phyloP scores from a whole-genome alignment of 495 filamentous ascomycete species.

The Lophium mytilinum region DNA sequence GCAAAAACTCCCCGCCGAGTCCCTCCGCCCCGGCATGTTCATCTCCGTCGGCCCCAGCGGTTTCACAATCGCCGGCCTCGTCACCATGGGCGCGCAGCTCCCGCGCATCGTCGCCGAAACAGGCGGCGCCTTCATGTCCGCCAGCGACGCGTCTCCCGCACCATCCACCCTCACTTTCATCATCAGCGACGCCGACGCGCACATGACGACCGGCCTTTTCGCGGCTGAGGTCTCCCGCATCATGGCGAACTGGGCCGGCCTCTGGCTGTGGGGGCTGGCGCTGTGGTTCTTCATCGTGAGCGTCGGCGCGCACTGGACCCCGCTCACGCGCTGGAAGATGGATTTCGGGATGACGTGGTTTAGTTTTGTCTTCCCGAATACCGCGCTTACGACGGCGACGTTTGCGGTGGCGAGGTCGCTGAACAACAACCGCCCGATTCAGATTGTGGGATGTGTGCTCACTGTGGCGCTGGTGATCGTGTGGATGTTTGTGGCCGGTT shows the following conservation, averaged over 20 bases:
- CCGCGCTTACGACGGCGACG: constrained; percentile 64
- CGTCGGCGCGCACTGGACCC: constrained; percentile 67
- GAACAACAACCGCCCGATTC: constrained; percentile 35
- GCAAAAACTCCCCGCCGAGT: constrained; percentile 74
- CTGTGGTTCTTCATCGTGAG: constrained; percentile 81
- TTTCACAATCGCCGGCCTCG: constrained; percentile 67
- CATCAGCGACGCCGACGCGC: no score
- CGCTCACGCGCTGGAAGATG: constrained; percentile 51
- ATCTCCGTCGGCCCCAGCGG: constrained; percentile 72
- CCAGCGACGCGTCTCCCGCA: constrained; percentile 20
- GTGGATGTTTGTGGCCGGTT: constrained; percentile 60
- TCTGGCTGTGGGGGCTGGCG: constrained; percentile 83
- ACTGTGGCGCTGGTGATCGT: constrained; percentile 53
- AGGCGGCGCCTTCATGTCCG: constrained; percentile 44
- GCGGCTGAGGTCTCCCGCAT: constrained; percentile 49
- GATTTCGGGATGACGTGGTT: constrained; percentile 84
- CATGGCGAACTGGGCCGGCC: constrained; percentile 49
- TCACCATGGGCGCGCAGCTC: constrained; percentile 46
- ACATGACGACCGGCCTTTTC: constrained; percentile 31
- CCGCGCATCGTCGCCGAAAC: constrained; percentile 42
- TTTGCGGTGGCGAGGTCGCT: constrained; percentile 53
- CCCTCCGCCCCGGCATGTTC: constrained; percentile 73
- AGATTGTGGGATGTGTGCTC: constrained; percentile 61
- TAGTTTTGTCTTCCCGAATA: constrained; percentile 83
- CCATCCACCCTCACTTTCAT: no score